Conservation (phyloP, 2,329 filamentous ascomycete genomes). For the Penicillium sp. region DNA sequence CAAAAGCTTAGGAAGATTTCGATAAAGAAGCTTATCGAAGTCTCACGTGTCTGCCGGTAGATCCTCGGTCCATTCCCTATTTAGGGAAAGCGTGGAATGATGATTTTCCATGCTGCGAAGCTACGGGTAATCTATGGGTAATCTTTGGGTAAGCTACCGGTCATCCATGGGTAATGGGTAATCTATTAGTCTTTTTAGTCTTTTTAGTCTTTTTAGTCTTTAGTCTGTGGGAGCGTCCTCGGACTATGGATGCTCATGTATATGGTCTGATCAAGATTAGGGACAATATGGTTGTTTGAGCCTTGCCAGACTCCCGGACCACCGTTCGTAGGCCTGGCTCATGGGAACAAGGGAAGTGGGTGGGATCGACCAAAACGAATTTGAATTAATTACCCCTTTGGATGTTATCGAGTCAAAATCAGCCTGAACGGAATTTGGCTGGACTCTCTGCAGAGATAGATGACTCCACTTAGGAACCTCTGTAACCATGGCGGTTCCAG, state of each 20-base stretch:
- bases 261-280: too few species aligned
- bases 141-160: too few species aligned
- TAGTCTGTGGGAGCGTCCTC: too few species aligned
- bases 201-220: too few species aligned
- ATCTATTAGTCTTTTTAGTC: too few species aligned
- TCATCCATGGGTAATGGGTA: too few species aligned
- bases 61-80: slow-evolving; percentile 6
- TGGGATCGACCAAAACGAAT: background rate
- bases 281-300: background rate
- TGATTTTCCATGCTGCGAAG: background rate
- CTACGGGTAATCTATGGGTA: background rate
- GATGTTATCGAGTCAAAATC: background rate
- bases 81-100: background rate
- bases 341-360: background rate
- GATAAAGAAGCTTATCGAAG: slow-evolving; percentile 47
- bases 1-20: slow-evolving; percentile 1
- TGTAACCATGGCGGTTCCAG: slow-evolving; percentile 19
- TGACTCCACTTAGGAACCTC: background rate
- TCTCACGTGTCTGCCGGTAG: slow-evolving; percentile 12
- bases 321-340: background rate
- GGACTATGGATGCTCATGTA: too few species aligned
- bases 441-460: background rate
- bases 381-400: background rate
- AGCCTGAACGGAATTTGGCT: background rate
- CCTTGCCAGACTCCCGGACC: background rate